These are phyloP conservation scores for Pythium vanterpoolii DNA, from an alignment of 352 stramenopile species.

Conservation along the genomic window DNA sequence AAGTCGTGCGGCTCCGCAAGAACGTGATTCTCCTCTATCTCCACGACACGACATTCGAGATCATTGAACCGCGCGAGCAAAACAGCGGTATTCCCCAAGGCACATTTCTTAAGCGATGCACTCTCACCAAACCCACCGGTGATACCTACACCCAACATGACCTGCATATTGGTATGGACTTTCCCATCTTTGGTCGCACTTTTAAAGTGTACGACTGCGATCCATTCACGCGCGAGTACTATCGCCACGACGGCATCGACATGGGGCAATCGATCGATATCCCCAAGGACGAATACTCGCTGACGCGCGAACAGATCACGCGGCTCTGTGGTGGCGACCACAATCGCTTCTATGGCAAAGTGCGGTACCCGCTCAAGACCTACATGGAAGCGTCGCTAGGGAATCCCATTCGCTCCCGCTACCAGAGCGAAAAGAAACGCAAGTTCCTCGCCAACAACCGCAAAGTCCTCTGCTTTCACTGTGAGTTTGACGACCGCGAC, in stretches of 20 bases:
- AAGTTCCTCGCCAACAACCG: slow-evolving; percentile 86
- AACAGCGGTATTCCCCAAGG: slow-evolving; percentile 89
- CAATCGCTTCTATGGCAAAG: slow-evolving; percentile 72
- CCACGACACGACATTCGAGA: slow-evolving; percentile 86
- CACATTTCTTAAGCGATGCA: slow-evolving; percentile 79
- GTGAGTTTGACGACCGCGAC: slow-evolving; percentile 81
- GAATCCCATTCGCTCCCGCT: slow-evolving; percentile 58
- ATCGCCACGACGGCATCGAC: slow-evolving; percentile 36
- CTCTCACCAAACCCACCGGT: slow-evolving; percentile 59
- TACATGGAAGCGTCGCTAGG: slow-evolving; percentile 84
- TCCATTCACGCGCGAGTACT: slow-evolving; percentile 69
- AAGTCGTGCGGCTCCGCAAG: slow-evolving; percentile 67
- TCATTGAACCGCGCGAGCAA: slow-evolving; percentile 72
- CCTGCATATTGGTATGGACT: slow-evolving; percentile 62
- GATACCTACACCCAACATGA: slow-evolving; percentile 46
- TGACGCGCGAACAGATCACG: slow-evolving; percentile 74
- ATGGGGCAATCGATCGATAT: slow-evolving; percentile 49
- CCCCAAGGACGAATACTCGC: slow-evolving; percentile 81
- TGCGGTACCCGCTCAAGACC: slow-evolving; percentile 74
- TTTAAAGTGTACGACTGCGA: slow-evolving; percentile 83
- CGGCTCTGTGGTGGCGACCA: slow-evolving; percentile 67
- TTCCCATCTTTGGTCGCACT: slow-evolving; percentile 67
- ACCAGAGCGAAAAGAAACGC: slow-evolving; percentile 78
- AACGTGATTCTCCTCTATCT: slow-evolving; percentile 83
- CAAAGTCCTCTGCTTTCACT: slow-evolving; percentile 84